Base-by-base conservation (phyloP, 306 rosid genomes). In the Canavalia ensiformis region DNA sequence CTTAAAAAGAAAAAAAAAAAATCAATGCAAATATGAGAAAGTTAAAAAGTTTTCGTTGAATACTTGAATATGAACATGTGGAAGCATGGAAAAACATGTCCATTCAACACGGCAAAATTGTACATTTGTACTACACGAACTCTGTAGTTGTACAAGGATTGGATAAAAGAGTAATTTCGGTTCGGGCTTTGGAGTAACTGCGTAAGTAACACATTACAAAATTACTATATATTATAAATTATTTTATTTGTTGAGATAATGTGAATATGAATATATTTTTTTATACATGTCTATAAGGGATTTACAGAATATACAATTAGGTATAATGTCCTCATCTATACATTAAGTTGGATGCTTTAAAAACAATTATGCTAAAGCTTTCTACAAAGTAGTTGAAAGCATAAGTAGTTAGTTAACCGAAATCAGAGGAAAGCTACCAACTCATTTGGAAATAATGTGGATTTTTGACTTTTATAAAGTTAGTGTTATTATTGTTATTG, bases 321-420 rank as follows among this genome's bases (percentile, higher is more conserved):
- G 76, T 56, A 29, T 46, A 41, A 18, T 34, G 77, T 79, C 70
- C 31, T 33, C 28, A 28, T 81, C 85, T 30, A 54, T 9, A 35
- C 9, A 5, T n/a, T 12, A 49, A 49, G 31, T 3, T 66, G 34
- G 74, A n/a, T 74, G 50, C 46, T 74, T 82, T 57, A 3, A 57
- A 55, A 35, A 72, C 12, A 56, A 47, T 8, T 0, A 50, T 37
- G 52, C 77, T 67, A 59, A 5, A 68, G 51, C 11, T 78, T 84
- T 78, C 66, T 4, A 75, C 35, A 41, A 46, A 67, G 73, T 84
- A 57, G 84, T 73, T 84, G 84, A 55, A 75, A 45, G 66, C 68
- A 57, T 12, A 33, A 41, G 73, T 28, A 47, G 84, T 82, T 82
- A 59, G 86, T 67, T 85, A 68, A 82, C 86, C 84, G 28, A 77